A percentile compares a stretch with the other conserved stretches of the same genome.
phyloP scores from a whole-genome alignment of 139 green algal species.

The Closterium sp. region DNA sequence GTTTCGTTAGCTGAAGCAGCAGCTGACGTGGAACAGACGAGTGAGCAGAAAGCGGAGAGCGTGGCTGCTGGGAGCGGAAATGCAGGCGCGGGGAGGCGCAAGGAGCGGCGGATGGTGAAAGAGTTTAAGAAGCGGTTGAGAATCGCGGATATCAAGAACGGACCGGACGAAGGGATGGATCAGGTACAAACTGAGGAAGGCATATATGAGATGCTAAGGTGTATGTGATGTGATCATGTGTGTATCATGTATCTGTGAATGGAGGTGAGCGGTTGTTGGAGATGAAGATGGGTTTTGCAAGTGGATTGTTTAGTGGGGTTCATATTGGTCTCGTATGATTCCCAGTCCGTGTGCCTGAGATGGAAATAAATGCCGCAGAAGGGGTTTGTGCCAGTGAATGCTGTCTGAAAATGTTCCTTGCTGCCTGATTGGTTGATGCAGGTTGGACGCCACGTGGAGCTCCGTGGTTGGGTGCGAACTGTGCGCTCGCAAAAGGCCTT shows the following conservation, averaged over 20 bases:
- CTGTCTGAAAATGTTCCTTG: too few relatives aligned
- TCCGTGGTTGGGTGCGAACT: constrained; percentile 59
- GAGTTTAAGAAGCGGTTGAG: constrained; percentile 19
- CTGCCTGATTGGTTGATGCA: not conserved
- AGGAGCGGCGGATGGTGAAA: not conserved
- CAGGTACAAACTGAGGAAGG: not conserved
- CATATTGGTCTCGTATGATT: too few relatives aligned
- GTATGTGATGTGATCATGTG: too few relatives aligned
- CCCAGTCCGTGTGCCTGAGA: too few relatives aligned
- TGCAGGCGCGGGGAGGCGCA: not conserved
- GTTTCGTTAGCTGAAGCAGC: not conserved
- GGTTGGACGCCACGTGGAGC: constrained; percentile 38
- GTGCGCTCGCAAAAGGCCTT: constrained; percentile 58
- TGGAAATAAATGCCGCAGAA: too few relatives aligned
- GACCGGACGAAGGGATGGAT: constrained; percentile 18
- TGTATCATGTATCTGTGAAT: too few relatives aligned
- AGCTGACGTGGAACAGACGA: not conserved
- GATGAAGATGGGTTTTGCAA: too few relatives aligned
- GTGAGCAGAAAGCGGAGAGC: not conserved
- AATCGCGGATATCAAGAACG: constrained; percentile 38
- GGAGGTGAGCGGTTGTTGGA: too few relatives aligned
- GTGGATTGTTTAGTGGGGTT: too few relatives aligned
- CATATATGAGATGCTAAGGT: not conserved
- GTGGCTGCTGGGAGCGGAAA: not conserved
- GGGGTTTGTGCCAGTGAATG: too few relatives aligned